Percentiles rank a stretch among this genome's conserved stretches.
Conservation (phyloP, 129 eudicot species). For the Helianthus tuberosus region DNA sequence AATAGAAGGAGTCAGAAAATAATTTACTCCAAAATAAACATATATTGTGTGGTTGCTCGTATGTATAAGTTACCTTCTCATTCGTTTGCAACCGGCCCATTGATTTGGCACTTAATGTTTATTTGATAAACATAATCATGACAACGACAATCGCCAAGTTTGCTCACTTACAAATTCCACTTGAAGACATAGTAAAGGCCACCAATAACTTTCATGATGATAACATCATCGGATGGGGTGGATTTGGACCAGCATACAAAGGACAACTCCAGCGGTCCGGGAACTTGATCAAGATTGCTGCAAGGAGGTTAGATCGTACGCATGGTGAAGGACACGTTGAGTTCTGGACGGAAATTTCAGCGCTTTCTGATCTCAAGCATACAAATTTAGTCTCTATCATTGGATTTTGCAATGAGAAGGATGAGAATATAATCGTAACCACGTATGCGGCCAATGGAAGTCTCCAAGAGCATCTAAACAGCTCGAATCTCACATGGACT, state of each 20-base stretch:
- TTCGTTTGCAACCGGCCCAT: background rate
- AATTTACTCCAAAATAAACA: too few relatives aligned
- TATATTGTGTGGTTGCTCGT: background rate
- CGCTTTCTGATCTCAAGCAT: constrained; percentile 2
- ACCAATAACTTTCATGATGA: background rate
- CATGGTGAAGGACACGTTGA: too few relatives aligned
- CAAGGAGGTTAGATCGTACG: background rate
- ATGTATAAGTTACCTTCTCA: background rate
- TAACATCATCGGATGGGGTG: background rate
- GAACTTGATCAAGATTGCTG: background rate
- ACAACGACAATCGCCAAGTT: background rate
- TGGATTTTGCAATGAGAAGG: background rate
- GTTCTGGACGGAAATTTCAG: background rate
- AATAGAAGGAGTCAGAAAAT: too few relatives aligned
- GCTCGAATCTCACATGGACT: background rate
- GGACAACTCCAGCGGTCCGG: background rate
- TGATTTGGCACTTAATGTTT: background rate
- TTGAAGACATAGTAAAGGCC: background rate
- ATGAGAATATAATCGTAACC: background rate
- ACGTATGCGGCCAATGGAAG: background rate
- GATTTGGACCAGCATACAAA: background rate
- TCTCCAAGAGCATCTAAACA: background rate
- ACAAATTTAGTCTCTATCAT: background rate
- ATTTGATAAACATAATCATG: background rate
- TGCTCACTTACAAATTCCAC: background rate